Base-by-base conservation (phyloP, 208 protist species). In the Leishmania braziliensis region DNA sequence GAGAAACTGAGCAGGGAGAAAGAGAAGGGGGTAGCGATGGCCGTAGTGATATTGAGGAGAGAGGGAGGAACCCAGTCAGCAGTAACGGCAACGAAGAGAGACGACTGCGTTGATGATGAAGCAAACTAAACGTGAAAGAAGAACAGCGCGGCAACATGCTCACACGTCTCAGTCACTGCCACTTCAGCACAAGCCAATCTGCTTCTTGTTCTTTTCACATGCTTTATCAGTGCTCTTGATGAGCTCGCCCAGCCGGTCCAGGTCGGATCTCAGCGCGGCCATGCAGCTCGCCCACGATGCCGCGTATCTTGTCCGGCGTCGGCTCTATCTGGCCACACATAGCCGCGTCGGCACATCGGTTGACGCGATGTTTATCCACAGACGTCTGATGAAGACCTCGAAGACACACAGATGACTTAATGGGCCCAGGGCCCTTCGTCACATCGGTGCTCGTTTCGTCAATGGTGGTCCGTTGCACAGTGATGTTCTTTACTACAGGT, bases 251-350 rank as follows among this genome's bases (percentile, higher is more conserved):
- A 84, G 54, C 20, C 48, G 76, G 51, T 66, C 74, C 14, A 75
- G n/a, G n/a, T 84, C 72, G 5, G 56, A 54, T 9, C 56, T 51
- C n/a, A 84, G 70, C 80, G 60, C 77, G 75, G 26, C 75, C 80
- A 39, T 73, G 75, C 80, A 84, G 50, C 58, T 77, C 73, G 46
- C 70, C 69, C 56, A 79, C 80, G 6, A 79, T 62, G 9, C 77
- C 58, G 58, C 33, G 73, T 71, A 84, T 50, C 62, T 78, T 74
- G 63, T 43, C 73, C 5, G 77, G 43, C 14, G 29, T 54, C 23
- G 73, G 73, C 56, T 78, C 76, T 4, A 84, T 53, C 6, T n/a
- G 56, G 8, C 18, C 20, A 39, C 18, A 72, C 43, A 78, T 48
- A 10, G 51, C 36, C 51, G 56, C 50, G 46, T 76, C 69, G 48